A percentile compares a stretch with the other conserved stretches of the same genome.
These are phyloP conservation scores for Boletus eberwhitei DNA, from an alignment of 768 basidiomycete species.

Conservation along the genomic window DNA sequence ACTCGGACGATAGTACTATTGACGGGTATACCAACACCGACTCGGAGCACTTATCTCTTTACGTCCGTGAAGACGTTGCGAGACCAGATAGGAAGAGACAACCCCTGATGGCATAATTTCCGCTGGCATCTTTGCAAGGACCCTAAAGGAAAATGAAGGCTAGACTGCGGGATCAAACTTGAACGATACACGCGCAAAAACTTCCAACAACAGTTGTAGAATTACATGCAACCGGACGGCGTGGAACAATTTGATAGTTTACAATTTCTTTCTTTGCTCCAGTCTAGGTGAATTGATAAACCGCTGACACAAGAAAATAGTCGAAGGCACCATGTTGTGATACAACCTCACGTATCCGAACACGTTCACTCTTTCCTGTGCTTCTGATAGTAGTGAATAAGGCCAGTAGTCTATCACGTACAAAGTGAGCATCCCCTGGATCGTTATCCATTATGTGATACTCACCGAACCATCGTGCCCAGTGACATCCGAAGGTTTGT, in stretches of 20 bases:
- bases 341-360: conserved; percentile 27
- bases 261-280: background rate
- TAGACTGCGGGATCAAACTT: background rate
- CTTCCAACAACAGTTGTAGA: background rate
- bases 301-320: background rate
- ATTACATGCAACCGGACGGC: conserved; percentile 8
- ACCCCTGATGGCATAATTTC: background rate
- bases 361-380: conserved; percentile 64
- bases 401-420: conserved; percentile 73
- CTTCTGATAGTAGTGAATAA: conserved; percentile 97
- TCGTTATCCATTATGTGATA: background rate
- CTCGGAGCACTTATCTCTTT: background rate
- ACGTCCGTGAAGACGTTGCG: background rate
- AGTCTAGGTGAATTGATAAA: background rate
- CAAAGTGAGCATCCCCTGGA: conserved; percentile 2
- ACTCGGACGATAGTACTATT: background rate
- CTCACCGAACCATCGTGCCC: conserved; percentile 85
- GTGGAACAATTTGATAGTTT: conserved; percentile 1
- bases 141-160: background rate
- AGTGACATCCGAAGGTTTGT: conserved; percentile 69
- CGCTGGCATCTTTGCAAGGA: background rate
- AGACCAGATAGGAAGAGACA: background rate
- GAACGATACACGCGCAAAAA: background rate
- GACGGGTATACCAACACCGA: background rate
- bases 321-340: background rate